A percentile compares a stretch with the other conserved stretches of the same genome.
These are phyloP conservation scores for Botryotinia calthae DNA, from an alignment of 2,329 filamentous ascomycete genomes.

Conservation along the genomic window DNA sequence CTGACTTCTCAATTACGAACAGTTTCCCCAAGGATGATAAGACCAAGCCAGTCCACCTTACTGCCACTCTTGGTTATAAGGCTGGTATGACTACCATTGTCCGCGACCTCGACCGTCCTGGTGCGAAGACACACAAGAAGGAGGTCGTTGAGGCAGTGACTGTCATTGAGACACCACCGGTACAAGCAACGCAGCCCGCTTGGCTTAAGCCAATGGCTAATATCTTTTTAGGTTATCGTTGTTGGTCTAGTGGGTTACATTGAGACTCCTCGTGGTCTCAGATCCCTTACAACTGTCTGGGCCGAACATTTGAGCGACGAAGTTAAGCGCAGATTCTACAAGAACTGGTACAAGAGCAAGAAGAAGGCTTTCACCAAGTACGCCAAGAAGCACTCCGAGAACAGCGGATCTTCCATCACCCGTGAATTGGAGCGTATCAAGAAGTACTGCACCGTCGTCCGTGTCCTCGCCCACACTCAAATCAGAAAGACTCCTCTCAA, in stretches of 20 bases:
- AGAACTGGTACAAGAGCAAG: constrained; percentile 99
- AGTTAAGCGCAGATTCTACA: constrained; percentile 99
- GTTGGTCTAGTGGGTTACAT: constrained; percentile 99
- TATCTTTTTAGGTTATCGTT: constrained; percentile 88
- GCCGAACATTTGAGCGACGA: constrained; percentile 99
- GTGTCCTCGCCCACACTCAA: constrained; percentile 98
- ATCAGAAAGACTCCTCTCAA: constrained; percentile 98
- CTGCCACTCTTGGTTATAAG: constrained; percentile 99
- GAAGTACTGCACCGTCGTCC: constrained; percentile 99
- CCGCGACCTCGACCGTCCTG: constrained; percentile 90
- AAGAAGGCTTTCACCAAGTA: constrained; percentile 99
- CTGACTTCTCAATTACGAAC: constrained; percentile 21
- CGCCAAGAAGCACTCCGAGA: constrained; percentile 99
- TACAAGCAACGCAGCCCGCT: constrained; percentile 84
- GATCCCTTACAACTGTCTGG: constrained; percentile 99
- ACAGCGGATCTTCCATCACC: constrained; percentile 83
- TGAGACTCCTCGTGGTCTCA: constrained; percentile 98
- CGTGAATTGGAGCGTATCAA: constrained; percentile 99
- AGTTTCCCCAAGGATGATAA: constrained; percentile 99
- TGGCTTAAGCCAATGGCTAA: constrained; percentile 71
- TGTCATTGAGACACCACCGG: constrained; percentile 90
- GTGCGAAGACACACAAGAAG: constrained; percentile 99
- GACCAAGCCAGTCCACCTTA: constrained; percentile 99
- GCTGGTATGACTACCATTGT: constrained; percentile 99
- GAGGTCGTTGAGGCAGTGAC: constrained; percentile 87